Conservation (phyloP, 2,329 filamentous ascomycete genomes). For the Neospermospora avenae region DNA sequence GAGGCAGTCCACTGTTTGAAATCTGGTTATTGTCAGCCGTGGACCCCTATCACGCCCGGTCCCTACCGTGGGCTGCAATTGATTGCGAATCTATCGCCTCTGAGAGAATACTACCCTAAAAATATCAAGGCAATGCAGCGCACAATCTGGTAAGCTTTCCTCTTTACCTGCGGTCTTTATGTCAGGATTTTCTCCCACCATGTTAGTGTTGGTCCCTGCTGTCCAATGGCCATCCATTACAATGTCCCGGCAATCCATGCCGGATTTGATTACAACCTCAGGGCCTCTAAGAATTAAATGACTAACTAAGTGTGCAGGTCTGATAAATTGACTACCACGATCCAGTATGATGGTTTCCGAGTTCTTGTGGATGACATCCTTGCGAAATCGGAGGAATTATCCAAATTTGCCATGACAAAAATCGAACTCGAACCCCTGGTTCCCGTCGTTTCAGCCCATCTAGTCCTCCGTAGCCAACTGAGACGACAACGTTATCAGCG, state of each 20-base stretch:
- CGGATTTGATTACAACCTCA: too few relatives aligned
- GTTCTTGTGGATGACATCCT: slow-evolving; percentile 18
- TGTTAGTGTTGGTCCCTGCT: background rate
- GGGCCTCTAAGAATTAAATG: background rate
- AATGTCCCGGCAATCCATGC: too few relatives aligned
- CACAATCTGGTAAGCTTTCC: slow-evolving; percentile 40
- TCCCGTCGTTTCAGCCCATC: slow-evolving; percentile 6
- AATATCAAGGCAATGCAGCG: slow-evolving; percentile 42
- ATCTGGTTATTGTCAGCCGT: slow-evolving; percentile 43
- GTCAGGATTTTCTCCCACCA: background rate
- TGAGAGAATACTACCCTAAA: slow-evolving; percentile 42
- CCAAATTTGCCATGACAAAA: slow-evolving; percentile 15
- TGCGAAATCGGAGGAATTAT: slow-evolving; percentile 19
- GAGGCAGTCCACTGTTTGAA: slow-evolving; percentile 51
- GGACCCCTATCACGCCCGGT: slow-evolving; percentile 16
- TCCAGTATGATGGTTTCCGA: slow-evolving; percentile 39
- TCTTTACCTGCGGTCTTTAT: background rate
- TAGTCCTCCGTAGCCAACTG: slow-evolving; percentile 14
- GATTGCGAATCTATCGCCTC: slow-evolving; percentile 32
- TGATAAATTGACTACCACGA: slow-evolving; percentile 35
- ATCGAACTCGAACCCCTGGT: background rate
- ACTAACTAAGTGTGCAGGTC: background rate
- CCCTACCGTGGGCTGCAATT: slow-evolving; percentile 1
- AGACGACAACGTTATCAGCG: slow-evolving; percentile 15
- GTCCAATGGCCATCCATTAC: background rate